Evolutionary conservation across 169 alveolate genomes (phyloP).

Genomic region (Blepharisma undulans): DNA sequence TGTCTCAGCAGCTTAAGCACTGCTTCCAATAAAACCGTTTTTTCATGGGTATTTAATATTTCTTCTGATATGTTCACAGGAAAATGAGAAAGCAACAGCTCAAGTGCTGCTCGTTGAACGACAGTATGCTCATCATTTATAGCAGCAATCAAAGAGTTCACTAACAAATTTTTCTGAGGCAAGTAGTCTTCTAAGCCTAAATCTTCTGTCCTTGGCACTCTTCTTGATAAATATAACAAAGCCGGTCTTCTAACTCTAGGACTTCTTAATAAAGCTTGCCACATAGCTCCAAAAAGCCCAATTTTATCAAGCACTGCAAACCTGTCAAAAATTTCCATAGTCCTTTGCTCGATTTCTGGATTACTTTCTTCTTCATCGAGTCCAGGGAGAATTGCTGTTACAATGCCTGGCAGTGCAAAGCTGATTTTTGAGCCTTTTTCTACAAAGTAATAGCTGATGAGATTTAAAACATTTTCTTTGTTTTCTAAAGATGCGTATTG

Average conservation of each 20-base stretch:
- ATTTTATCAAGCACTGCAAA: neutral
- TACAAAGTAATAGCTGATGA: slow-evolving; percentile 58
- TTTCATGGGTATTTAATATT: slow-evolving; percentile 1
- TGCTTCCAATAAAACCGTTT: neutral
- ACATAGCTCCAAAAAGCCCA: slow-evolving; percentile 65
- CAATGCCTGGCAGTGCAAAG: slow-evolving; percentile 74
- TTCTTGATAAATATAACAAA: slow-evolving; percentile 56
- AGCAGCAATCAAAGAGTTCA: slow-evolving; percentile 18
- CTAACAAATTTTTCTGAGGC: slow-evolving; percentile 27
- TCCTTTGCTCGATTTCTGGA: slow-evolving; percentile 32
- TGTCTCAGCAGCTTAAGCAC: neutral
- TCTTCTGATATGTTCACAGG: neutral
- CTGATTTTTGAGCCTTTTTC: slow-evolving; percentile 56
- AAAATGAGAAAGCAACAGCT: slow-evolving; percentile 15
- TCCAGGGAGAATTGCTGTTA: slow-evolving; percentile 78
- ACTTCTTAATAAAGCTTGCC: slow-evolving; percentile 78
- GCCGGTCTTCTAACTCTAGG: slow-evolving; percentile 68
- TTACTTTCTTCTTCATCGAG: slow-evolving; percentile 56
- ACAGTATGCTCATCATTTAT: neutral
- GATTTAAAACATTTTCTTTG: slow-evolving; percentile 62
- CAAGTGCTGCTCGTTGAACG: slow-evolving; percentile 16
- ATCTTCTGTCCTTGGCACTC: slow-evolving; percentile 47
- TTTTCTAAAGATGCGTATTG: slow-evolving; percentile 72
- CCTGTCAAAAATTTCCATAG: slow-evolving; percentile 52
- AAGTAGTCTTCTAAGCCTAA: neutral